Evolutionary conservation across 1,284 basidiomycete genomes (phyloP).

Genomic region (Moesziomyces globuligerus): DNA sequence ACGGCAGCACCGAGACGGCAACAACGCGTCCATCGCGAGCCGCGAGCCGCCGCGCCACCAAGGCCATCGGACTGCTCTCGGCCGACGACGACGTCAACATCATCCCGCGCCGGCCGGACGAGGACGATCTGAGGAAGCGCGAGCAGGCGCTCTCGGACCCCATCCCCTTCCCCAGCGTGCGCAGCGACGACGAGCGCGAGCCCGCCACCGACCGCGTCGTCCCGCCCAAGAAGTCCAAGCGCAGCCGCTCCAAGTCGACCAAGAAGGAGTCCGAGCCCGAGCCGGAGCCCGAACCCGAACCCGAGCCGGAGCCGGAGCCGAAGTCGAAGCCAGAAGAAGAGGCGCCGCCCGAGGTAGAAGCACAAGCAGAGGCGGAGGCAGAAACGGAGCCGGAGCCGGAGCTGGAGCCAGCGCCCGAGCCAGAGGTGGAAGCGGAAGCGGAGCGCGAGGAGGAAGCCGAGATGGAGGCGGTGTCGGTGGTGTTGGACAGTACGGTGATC

Average conservation of each 20-base stretch:
- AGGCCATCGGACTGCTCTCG: conserved; percentile 28
- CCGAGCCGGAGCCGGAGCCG: background rate
- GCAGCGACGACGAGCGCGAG: conserved; percentile 5
- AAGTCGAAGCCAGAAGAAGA: background rate
- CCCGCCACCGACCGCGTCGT: conserved; percentile 20
- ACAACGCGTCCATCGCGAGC: conserved; percentile 24
- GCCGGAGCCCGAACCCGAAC: background rate
- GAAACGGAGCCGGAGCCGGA: conserved; percentile 5
- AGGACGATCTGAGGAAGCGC: conserved; percentile 27
- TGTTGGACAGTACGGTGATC: background rate
- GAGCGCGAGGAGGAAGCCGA: conserved; percentile 8
- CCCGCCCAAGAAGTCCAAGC: conserved; percentile 19
- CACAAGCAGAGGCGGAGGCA: too few species aligned
- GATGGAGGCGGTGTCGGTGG: too few species aligned
- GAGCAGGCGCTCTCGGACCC: conserved; percentile 33
- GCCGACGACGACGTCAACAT: conserved; percentile 35
- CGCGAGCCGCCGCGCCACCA: conserved; percentile 41
- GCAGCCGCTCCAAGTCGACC: conserved; percentile 34
- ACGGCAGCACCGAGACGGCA: conserved; percentile 13
- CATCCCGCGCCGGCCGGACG: conserved; percentile 28
- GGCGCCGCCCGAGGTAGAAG: too few species aligned
- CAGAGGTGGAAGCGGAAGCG: conserved; percentile 8
- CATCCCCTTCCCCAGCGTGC: conserved; percentile 19
- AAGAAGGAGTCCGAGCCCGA: conserved; percentile 13
- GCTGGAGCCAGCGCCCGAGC: background rate